phyloP scores from a whole-genome alignment of 2,329 filamentous ascomycete genomes.

The Calonectria fujianensis region DNA sequence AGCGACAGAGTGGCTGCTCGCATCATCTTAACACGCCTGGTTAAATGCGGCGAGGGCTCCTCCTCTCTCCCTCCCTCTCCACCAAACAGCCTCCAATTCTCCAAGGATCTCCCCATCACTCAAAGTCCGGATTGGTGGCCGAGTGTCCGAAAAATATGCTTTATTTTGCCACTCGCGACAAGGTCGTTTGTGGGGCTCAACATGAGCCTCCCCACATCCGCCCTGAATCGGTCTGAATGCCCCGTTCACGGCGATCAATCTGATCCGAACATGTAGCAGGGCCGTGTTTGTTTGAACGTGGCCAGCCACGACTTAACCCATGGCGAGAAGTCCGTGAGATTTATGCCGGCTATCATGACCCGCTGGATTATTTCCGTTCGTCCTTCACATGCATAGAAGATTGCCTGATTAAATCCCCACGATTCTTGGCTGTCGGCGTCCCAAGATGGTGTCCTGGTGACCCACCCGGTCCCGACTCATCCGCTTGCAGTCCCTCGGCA shows the following conservation, averaged over 20 bases:
- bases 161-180: neutral
- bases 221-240: neutral
- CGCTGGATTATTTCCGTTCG: neutral
- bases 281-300: neutral
- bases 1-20: neutral
- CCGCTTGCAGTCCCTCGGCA: constrained; percentile 18
- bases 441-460: constrained; percentile 11
- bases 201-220: constrained; percentile 14
- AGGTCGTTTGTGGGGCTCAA: constrained; percentile 7
- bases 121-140: neutral
- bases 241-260: constrained; percentile 8
- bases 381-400: neutral
- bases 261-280: neutral
- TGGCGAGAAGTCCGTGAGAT: too few relatives aligned
- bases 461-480: constrained; percentile 13
- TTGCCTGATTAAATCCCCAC: neutral
- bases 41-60: neutral
- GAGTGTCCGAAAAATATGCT: constrained; percentile 2
- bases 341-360: neutral
- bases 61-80: neutral
- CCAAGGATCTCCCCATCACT: neutral
- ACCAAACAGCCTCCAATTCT: neutral
- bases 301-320: neutral
- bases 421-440: neutral
- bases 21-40: neutral